Base-by-base conservation (phyloP, 768 basidiomycete genomes). In the Mycena epipterygia region DNA sequence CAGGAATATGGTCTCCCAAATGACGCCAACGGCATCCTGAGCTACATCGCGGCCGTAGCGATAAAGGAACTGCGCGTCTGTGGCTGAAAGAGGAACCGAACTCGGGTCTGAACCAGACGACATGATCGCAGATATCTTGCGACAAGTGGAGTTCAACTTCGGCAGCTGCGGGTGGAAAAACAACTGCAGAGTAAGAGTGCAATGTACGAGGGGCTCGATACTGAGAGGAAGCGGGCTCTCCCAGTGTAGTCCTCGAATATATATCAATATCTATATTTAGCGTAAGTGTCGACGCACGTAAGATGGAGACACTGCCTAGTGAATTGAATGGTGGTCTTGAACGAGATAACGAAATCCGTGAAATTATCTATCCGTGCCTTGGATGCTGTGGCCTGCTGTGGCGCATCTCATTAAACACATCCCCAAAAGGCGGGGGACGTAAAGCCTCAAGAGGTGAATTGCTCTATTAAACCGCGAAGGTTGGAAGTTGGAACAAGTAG, bases 1-100 rank as follows among this genome's bases (percentile, higher is more conserved):
- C 9, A 68, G 42, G 13, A 68, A 68, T 9, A 63, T 29, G 2
- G 67, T 68, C 46, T 68, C 67, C 67, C 60, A 68, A 19, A 68
- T 68, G 6, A 68, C 13, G 6, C 67, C 67, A 5, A 68, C 9
- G 2, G 61, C 53, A 33, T 68, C 55, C 53, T 68, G 60, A 1
- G 60, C 57, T 49, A 49, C 51, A 17, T 30, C 39, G 8, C 42
- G 67, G 11, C 67, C 60, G 37, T 42, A 59, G 14, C 23, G 25
- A 49, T 56, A 56, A 12, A 68, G 67, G 42, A n/a, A 33, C 11
- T 63, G 48, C 8, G 58, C 42, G 42, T 68, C 67, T 49, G 35
- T 14, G 19, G 30, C 60, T 0, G 67, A 68, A 11, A 62, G 51
- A 52, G 65, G 44, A 37, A 33, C n/a, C 11, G 51, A 64, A 48